Evolutionary conservation across 768 basidiomycete species (phyloP).

Genomic region (Suillus lakei): DNA sequence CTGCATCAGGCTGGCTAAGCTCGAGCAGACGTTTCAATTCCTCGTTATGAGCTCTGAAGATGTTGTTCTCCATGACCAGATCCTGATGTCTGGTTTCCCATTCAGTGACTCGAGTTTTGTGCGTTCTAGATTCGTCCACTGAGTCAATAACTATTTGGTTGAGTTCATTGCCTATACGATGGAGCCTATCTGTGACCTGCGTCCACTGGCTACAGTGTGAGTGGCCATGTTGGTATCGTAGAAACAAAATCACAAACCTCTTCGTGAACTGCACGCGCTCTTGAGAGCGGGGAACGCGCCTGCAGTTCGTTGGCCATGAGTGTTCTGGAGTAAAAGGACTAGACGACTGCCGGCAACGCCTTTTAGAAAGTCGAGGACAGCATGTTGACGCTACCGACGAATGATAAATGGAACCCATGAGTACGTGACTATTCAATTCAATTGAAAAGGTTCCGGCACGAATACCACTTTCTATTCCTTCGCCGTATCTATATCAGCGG

Average conservation of each 20-base stretch:
- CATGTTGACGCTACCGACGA: neutral
- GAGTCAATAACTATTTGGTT: conserved; percentile 22
- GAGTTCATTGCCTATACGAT: conserved; percentile 37
- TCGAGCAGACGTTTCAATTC: conserved; percentile 38
- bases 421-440: conserved; percentile 1
- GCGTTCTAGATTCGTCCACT: conserved; percentile 26
- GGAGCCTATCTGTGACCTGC: conserved; percentile 32
- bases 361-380: neutral
- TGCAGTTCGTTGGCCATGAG: conserved; percentile 4
- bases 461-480: neutral
- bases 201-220: conserved; percentile 19
- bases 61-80: conserved; percentile 30
- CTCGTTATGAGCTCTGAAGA: conserved; percentile 36
- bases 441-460: neutral
- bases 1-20: conserved; percentile 33
- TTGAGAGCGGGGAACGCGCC: conserved; percentile 21
- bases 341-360: neutral
- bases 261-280: conserved; percentile 28
- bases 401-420: neutral
- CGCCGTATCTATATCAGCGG: neutral
- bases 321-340: neutral
- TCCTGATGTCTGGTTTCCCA: conserved; percentile 40
- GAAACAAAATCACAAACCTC: conserved; percentile 23
- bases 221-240: neutral
- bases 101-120: conserved; percentile 37